Conservation (phyloP, 257 asterid genomes). For the Nyctanthes arbortristis region DNA sequence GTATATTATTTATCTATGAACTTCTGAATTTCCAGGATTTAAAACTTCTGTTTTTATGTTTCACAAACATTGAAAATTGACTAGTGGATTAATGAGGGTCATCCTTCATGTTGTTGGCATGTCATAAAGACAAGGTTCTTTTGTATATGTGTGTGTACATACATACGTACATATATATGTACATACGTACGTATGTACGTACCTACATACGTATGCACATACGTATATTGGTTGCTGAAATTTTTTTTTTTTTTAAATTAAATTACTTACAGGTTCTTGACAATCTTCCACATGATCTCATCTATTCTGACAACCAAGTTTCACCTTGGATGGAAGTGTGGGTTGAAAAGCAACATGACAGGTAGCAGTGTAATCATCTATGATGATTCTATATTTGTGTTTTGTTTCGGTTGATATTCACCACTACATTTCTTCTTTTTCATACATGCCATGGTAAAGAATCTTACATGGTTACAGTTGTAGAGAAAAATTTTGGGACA, state of each 20-base stretch:
- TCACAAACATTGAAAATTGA: conserved; percentile 16
- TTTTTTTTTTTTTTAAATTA: too few relatives aligned
- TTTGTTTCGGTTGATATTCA: background rate
- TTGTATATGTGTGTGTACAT: too few relatives aligned
- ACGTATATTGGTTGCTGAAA: too few relatives aligned
- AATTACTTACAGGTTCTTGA: conserved; percentile 70
- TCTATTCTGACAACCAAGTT: conserved; percentile 76
- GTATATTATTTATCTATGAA: conserved; percentile 34
- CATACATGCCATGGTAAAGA: background rate
- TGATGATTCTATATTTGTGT: conserved; percentile 1
- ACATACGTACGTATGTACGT: too few relatives aligned
- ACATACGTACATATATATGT: too few relatives aligned
- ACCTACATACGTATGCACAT: too few relatives aligned
- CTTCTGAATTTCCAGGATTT: background rate
- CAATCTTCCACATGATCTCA: conserved; percentile 97
- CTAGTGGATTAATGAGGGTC: too few relatives aligned
- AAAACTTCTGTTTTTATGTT: background rate
- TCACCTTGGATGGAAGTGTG: conserved; percentile 97
- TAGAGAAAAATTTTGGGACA: background rate
- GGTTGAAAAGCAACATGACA: conserved; percentile 66
- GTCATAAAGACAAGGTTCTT: too few relatives aligned
- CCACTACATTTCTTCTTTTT: background rate
- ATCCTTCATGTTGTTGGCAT: too few relatives aligned
- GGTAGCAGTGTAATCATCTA: conserved; percentile 33
- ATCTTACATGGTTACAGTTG: background rate